Percentiles rank a stretch among this genome's conserved stretches.
phyloP scores from a whole-genome alignment of 2,329 filamentous ascomycete species.

The Amauroascus niger region DNA sequence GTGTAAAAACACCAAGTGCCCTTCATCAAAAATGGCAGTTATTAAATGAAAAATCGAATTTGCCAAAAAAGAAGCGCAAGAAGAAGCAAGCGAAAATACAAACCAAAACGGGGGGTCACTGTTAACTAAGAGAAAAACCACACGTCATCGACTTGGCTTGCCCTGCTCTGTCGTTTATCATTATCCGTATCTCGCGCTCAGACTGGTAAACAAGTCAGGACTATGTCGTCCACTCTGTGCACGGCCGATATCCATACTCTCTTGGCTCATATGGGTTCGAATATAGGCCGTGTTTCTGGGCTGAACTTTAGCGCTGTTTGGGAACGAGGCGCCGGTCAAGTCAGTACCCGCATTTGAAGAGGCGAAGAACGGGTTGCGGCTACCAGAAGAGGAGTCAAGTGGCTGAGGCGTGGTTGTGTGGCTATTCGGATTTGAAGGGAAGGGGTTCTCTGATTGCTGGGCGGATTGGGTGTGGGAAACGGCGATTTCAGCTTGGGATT shows the following conservation, averaged over 20 bases:
- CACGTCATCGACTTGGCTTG: not conserved
- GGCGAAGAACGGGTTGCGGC: constrained; percentile 28
- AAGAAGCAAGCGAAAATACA: constrained; percentile 1
- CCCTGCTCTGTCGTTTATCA: not conserved
- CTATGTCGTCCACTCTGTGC: constrained; percentile 42
- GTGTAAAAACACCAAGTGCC: not conserved
- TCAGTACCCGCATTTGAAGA: constrained; percentile 12
- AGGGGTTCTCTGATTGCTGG: constrained; percentile 23
- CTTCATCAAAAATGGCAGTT: not conserved
- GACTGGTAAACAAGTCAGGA: constrained; percentile 43
- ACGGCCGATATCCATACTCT: constrained; percentile 41
- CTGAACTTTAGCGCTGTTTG: not conserved
- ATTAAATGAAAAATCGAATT: too few species aligned
- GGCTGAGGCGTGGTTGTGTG: not conserved
- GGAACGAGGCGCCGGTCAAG: constrained; percentile 16
- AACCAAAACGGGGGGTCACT: not conserved
- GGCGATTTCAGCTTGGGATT: constrained; percentile 20
- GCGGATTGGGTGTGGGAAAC: constrained; percentile 24
- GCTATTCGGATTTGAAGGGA: constrained; percentile 17
- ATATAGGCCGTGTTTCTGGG: not conserved
- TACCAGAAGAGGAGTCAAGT: constrained; percentile 12
- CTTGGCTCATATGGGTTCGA: constrained; percentile 38
- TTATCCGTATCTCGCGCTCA: constrained; percentile 39
- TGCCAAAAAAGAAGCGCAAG: not conserved
- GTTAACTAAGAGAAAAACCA: constrained; percentile 2